Evolutionary conservation across 169 alveolate species (phyloP), one percentile per base, ranked within the genome.

Genomic region (Plasmodium billcollinsi): DNA sequence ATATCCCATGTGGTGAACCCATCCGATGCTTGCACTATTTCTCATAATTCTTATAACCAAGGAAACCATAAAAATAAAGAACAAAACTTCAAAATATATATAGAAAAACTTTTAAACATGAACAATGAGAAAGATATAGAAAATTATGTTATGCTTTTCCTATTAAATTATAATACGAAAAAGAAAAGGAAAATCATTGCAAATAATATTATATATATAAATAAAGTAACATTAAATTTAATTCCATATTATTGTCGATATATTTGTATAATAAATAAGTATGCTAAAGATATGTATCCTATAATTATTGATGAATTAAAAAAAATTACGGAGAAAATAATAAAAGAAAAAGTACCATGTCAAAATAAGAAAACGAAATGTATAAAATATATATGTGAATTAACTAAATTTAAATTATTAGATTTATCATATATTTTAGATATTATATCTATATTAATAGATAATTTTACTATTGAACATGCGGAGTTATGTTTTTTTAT

Each of bases 171-270:
- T 63, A 80, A 80, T 39, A 80, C 91, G 14, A 80, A 80, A 56
- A 45, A 61, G 52, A 80, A 80, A 47, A 54, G 91, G 18, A 80
- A 80, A 21, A 69, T 80, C 1, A 72, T 80, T 2, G 83, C 83
- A 11, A 66, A 39, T 24, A 80, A 29, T n/a, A 54, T 80, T 24
- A 69, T 49, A 12, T 72, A 80, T 7, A 67, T 80, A 7, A 80
- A 70, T 24, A 71, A 69, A 59, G 52, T 69, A 9, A 72, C 15
- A 4, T 26, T 80, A 1, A 69, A 58, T 33, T 56, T 54, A 14
- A 80, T 80, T 14, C 91, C 91, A 11, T 80, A 47, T 59, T 80
- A 80, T 65, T 80, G 91, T 39, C 39, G 83, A 80, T 80, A 69
- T 47, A 58, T 80, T 14, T 78, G 85, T 21, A 80, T 80, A 24